Base-by-base conservation (phyloP, 2,329 filamentous ascomycete genomes). In the Monosporascus cannonballus region DNA sequence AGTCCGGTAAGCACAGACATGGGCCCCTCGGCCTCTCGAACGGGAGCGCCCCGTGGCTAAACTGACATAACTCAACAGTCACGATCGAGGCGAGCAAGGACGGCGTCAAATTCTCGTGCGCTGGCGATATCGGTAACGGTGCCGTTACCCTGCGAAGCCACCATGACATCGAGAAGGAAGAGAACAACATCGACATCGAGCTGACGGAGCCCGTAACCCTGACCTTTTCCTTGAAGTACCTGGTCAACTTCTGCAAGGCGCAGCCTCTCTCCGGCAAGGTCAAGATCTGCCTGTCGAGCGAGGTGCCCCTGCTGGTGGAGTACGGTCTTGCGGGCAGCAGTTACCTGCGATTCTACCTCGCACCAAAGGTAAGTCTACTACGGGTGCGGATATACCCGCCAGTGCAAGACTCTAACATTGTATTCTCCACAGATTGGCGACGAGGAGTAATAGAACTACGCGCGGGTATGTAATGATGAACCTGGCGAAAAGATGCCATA, bases 171-270 rank as follows among this genome's bases (percentile, higher is more conserved):
- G 93, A 97, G 41, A 96, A 97, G 78, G 86, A 90, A 47, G 83
- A 89, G 9, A 78, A 87, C 68, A 89, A 92, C 67, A 88, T 97
- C 64, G 83, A 90, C 60, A 96, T 99, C 71, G 85, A 91, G 68
- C 84, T 99, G 56, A 87, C 84, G 39, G 95, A 99, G 77, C 90
- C 94, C 49, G 94, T 99, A 56, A 81, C 89, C 37, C 83, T 99
- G 58, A 97, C 93, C 48, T 99, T 99, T 78, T 97, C 94, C 36
- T 87, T 99, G 66, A 99, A 99, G 78, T 99, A 99, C 76, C 86
- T 99, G 3, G 90, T 96, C 80, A 97, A 97, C 83, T 99, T 99
- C 79, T 97, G 94, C 88, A 99, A 99, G 79, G 95, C 95, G 36
- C 88, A 90, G 58, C 86, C 84, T 50, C 79, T 99, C 56, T 93